Evolutionary conservation across 2,329 filamentous ascomycete species (phyloP).

Genomic region (Aspergillus fructus): DNA sequence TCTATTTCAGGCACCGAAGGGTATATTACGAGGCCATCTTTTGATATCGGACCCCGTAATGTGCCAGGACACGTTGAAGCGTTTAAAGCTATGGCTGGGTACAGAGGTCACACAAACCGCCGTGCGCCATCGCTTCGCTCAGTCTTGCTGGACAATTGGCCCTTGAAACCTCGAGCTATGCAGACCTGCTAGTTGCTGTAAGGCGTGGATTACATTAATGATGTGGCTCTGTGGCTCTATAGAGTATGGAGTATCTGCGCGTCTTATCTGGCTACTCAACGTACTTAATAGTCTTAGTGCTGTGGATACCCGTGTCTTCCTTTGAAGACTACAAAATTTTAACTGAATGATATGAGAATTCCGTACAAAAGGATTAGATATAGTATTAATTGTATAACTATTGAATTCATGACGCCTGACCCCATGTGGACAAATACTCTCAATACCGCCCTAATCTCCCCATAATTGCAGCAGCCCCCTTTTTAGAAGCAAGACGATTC

Average conservation of each 20-base stretch:
- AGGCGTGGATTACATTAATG: background rate
- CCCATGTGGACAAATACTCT: background rate
- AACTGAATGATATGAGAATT: background rate
- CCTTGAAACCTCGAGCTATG: background rate
- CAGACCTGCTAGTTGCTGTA: background rate
- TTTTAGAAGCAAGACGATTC: constrained; percentile 27
- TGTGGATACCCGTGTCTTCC: background rate
- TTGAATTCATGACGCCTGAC: background rate
- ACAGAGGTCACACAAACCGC: background rate
- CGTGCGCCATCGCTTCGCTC: background rate
- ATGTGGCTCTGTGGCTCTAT: background rate
- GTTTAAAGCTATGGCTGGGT: background rate
- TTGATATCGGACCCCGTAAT: background rate
- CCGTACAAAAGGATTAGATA: background rate
- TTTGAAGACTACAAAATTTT: background rate
- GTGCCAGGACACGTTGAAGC: background rate
- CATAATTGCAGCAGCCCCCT: constrained; percentile 11
- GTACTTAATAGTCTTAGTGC: constrained; percentile 9
- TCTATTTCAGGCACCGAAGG: background rate
- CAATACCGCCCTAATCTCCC: constrained; percentile 14
- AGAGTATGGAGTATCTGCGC: background rate
- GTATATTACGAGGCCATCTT: background rate
- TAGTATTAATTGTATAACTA: background rate
- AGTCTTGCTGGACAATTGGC: background rate
- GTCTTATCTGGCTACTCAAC: background rate